A percentile compares a stretch with the other conserved stretches of the same genome.
Evolutionary conservation across 441 rosid species (phyloP).

Genomic region (Pelargonium citronellum): DNA sequence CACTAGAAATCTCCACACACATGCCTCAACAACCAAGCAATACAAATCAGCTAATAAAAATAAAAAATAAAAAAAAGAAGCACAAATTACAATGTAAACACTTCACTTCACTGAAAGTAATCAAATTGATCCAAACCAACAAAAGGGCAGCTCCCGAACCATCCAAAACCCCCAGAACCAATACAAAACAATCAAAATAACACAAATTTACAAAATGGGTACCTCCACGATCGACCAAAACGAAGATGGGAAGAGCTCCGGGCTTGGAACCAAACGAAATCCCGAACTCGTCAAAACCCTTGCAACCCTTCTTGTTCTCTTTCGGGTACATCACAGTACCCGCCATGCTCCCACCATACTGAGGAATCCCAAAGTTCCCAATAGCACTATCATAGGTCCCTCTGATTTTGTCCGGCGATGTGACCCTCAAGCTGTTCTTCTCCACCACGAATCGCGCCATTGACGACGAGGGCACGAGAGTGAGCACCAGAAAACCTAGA

Average conservation of each 20-base stretch:
- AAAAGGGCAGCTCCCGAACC: neutral
- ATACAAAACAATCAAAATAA: neutral
- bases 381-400: constrained; percentile 88
- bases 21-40: neutral
- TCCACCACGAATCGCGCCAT: constrained; percentile 82
- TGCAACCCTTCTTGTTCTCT: constrained; percentile 72
- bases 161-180: neutral
- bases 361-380: constrained; percentile 97
- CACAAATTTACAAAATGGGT: constrained; percentile 5
- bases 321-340: constrained; percentile 72
- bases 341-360: constrained; percentile 98
- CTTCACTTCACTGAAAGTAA: neutral
- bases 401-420: constrained; percentile 84
- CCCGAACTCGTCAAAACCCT: constrained; percentile 54
- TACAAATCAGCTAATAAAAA: neutral
- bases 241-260: constrained; percentile 77
- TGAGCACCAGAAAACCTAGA: constrained; percentile 41
- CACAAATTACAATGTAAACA: neutral
- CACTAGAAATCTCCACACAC: neutral
- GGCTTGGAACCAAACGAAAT: constrained; percentile 64
- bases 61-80: neutral
- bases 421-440: constrained; percentile 85
- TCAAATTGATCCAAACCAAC: neutral
- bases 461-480: constrained; percentile 18
- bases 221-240: constrained; percentile 97